Evolutionary conservation across 202 grass and related monocot species (phyloP).

Genomic region (Panicum virgatum): DNA sequence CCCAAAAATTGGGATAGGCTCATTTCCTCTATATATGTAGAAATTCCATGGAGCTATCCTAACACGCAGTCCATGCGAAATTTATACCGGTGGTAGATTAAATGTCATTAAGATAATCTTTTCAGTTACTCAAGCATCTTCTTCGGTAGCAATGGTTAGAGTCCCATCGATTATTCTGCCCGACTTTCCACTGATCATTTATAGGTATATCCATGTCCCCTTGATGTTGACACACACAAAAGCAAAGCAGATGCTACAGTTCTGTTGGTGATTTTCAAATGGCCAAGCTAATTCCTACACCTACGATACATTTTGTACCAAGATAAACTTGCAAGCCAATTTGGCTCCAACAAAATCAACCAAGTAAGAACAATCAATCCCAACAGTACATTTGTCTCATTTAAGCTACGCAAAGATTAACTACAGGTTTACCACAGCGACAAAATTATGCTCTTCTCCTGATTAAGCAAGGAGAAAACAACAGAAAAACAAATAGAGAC

Average conservation of each 20-base stretch:
- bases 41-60: neutral
- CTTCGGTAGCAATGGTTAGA: neutral
- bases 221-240: conserved; percentile 30
- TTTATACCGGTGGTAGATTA: conserved; percentile 9
- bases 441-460: neutral
- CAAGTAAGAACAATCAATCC: neutral
- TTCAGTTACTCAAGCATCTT: neutral
- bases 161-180: conserved; percentile 5
- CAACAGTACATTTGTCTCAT: conserved; percentile 7
- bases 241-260: neutral
- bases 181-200: neutral
- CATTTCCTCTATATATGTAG: neutral
- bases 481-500: neutral
- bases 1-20: neutral
- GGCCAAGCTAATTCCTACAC: neutral
- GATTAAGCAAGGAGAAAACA: neutral
- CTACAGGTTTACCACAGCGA: neutral
- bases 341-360: neutral
- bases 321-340: conserved; percentile 5
- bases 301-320: neutral
- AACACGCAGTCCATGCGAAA: neutral
- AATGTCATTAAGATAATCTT: neutral
- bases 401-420: neutral
- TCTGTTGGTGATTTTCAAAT: neutral
- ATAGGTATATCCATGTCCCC: conserved; percentile 3